Evolutionary conservation across 257 asterid genomes (phyloP), one percentile per base, ranked within the genome.

Genomic region (Przewalskia tangutica): DNA sequence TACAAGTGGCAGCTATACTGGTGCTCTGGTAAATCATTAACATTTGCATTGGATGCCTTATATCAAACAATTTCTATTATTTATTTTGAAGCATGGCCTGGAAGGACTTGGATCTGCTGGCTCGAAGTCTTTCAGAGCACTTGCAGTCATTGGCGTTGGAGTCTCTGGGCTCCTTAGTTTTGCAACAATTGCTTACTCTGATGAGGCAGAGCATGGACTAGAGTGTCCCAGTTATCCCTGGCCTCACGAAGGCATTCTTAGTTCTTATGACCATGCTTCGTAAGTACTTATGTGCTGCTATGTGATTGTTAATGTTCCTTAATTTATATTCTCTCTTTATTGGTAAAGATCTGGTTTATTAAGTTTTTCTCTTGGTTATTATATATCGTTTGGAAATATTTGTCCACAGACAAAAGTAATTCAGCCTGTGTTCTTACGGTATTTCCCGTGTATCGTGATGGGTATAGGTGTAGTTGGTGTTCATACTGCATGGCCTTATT

Each of bases 201-300:
- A 91, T 55, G 96, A 91, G 86, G 94, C 91, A 12, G 96, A 91
- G 86, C 93, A 91, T 51, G 97, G 94, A 1, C 81, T 91, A 78
- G 92, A 89, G 81, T 54, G 81, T 75, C 91, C 97, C 11, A 86
- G 67, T 84, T 91, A 91, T 88, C 94, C 97, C 53, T 89, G 96
- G 94, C 94, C 93, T 44, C 92, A 91, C 85, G 83, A 85, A 67
- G 94, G 96, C 88, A 90, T 90, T 77, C 90, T 91, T 48, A 87
- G 89, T 88, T 90, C 94, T 32, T 91, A 90, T 55, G 94, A 91
- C 82, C 96, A 89, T 84, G 87, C 91, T 83, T 91, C 96, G 94
- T 91, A 85, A 90, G 96, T 85, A 81, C 59, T 50, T 84, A 2
- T 36, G 14, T 75, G 59, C 80, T 53, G 59, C 55, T 4, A 16